Evolutionary conservation across 2,329 filamentous ascomycete genomes (phyloP).

Genomic region (Fusarium sp.): DNA sequence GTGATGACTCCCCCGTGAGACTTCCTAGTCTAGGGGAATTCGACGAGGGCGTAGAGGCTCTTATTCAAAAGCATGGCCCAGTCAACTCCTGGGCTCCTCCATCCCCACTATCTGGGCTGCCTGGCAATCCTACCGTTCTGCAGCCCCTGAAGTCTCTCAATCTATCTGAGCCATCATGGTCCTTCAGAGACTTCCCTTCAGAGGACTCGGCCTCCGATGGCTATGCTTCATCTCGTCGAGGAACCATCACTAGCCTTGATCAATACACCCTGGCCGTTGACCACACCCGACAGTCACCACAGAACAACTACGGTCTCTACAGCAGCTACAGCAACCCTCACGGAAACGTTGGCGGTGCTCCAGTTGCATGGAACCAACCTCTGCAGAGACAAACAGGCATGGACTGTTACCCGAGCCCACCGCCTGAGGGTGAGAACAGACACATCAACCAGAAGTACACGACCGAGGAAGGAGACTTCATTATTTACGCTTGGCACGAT

Average conservation of each 20-base stretch:
- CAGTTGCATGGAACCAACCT: slow-evolving; percentile 36
- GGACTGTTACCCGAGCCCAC: slow-evolving; percentile 51
- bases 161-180: slow-evolving; percentile 29
- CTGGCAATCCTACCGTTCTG: slow-evolving; percentile 38
- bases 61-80: slow-evolving; percentile 49
- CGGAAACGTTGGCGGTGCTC: slow-evolving; percentile 37
- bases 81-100: slow-evolving; percentile 42
- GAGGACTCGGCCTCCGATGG: slow-evolving; percentile 22
- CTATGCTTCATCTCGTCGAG: slow-evolving; percentile 21
- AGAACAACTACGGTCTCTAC: slow-evolving; percentile 25
- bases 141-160: slow-evolving; percentile 35
- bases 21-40: slow-evolving; percentile 55
- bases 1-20: slow-evolving; percentile 34
- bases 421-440: slow-evolving; percentile 52
- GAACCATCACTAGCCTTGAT: slow-evolving; percentile 26
- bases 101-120: slow-evolving; percentile 46
- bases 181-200: slow-evolving; percentile 11
- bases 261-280: slow-evolving; percentile 36
- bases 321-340: slow-evolving; percentile 26
- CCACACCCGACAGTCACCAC: slow-evolving; percentile 33
- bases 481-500: slow-evolving; percentile 59
- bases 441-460: slow-evolving; percentile 60
- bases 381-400: slow-evolving; percentile 36
- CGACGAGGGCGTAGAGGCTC: slow-evolving; percentile 53
- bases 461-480: slow-evolving; percentile 57